A percentile compares a stretch with the other conserved stretches of the same genome.
These are phyloP conservation scores for Trametes hirsuta DNA, from an alignment of 1,284 basidiomycete genomes.

Conservation along the genomic window DNA sequence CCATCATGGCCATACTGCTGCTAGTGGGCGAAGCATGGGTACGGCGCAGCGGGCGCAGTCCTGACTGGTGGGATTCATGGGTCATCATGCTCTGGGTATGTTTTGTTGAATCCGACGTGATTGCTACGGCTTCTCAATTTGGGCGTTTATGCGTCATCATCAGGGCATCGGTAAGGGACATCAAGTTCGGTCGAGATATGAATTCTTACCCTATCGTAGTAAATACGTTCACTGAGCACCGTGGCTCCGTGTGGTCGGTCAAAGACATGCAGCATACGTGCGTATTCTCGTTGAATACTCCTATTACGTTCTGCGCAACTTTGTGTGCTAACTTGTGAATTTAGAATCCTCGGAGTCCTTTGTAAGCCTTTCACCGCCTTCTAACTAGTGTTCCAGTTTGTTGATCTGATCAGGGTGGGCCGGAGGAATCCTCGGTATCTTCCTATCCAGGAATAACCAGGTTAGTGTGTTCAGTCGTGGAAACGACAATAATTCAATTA, in stretches of 20 bases:
- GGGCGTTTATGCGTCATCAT: background rate
- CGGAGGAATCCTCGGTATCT: conserved; percentile 88
- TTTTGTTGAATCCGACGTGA: conserved; percentile 9
- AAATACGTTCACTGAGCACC: conserved; percentile 95
- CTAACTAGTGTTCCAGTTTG: background rate
- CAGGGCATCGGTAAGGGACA: conserved; percentile 60
- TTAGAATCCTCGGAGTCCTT: conserved; percentile 46
- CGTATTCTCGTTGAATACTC: conserved; percentile 28
- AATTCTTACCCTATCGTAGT: conserved; percentile 43
- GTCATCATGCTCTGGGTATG: conserved; percentile 88
- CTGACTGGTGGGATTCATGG: conserved; percentile 92
- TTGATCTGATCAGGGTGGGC: conserved; percentile 73
- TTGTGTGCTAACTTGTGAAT: background rate
- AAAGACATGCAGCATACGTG: conserved; percentile 96
- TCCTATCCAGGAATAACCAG: conserved; percentile 82
- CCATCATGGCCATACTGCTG: conserved; percentile 83
- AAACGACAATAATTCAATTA: background rate
- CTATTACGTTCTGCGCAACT: background rate
- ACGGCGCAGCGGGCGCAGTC: conserved; percentile 67
- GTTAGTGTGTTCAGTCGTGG: conserved; percentile 32
- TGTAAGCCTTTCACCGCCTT: conserved; percentile 35
- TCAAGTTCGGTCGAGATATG: too few relatives aligned
- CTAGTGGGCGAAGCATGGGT: conserved; percentile 87
- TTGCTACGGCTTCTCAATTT: background rate
- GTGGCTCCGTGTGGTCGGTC: conserved; percentile 79